phyloP scores from a whole-genome alignment of 257 asterid species.

The Solanum rostratum region DNA sequence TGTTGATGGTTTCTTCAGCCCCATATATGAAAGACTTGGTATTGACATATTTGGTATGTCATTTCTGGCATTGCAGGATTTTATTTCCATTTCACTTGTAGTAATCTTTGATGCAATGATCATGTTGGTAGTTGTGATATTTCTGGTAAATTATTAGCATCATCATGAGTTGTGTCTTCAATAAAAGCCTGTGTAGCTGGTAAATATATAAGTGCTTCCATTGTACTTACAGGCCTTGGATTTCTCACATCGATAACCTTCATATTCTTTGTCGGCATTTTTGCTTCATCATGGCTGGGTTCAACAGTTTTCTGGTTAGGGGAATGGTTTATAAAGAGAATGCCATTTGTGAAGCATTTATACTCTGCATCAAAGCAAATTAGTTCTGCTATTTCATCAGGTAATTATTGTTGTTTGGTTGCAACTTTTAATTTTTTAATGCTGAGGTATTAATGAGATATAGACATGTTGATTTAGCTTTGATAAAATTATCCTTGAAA shows the following conservation, averaged over 20 bases:
- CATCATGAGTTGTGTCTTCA: background rate
- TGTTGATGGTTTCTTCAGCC: slow-evolving; percentile 97
- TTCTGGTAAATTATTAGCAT: background rate
- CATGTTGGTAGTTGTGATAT: background rate
- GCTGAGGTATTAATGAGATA: background rate
- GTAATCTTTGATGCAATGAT: background rate
- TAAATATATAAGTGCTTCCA: background rate
- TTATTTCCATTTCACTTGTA: background rate
- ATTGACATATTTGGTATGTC: slow-evolving; percentile 79
- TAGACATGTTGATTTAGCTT: background rate
- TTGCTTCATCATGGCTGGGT: slow-evolving; percentile 95
- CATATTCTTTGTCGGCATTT: slow-evolving; percentile 70
- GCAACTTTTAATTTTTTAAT: background rate
- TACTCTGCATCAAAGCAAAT: slow-evolving; percentile 90
- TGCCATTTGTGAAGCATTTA: slow-evolving; percentile 80
- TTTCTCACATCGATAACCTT: slow-evolving; percentile 71
- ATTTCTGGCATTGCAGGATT: background rate
- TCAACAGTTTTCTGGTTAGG: slow-evolving; percentile 84
- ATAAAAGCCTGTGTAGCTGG: background rate
- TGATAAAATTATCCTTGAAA: background rate
- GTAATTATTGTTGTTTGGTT: slow-evolving; percentile 18
- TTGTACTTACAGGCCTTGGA: slow-evolving; percentile 71
- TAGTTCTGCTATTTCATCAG: slow-evolving; percentile 89
- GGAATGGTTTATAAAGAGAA: slow-evolving; percentile 81
- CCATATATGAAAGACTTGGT: slow-evolving; percentile 87